A percentile compares a stretch with the other conserved stretches of the same genome.
These are phyloP conservation scores for Lentinula boryana DNA, from an alignment of 768 basidiomycete genomes.

Conservation along the genomic window DNA sequence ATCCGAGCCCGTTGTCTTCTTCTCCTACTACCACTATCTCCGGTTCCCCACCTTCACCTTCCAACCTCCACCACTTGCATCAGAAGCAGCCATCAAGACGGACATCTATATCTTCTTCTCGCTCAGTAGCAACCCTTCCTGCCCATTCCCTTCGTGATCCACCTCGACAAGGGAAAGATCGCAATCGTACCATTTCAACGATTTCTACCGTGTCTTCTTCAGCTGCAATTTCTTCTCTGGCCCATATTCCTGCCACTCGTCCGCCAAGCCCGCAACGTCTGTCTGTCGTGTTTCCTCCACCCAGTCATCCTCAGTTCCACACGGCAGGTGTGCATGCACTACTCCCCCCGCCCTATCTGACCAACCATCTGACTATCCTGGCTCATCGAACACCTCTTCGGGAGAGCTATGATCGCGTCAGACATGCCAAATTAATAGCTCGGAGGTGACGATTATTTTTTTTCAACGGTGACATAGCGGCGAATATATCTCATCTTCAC, in stretches of 20 bases:
- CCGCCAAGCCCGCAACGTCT: constrained; percentile 18
- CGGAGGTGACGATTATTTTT: not conserved
- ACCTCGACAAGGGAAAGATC: constrained; percentile 27
- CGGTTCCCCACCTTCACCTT: constrained; percentile 17
- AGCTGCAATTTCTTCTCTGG: constrained; percentile 51
- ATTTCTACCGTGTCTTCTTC: constrained; percentile 48
- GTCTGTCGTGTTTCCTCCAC: constrained; percentile 42
- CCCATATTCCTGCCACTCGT: constrained; percentile 43
- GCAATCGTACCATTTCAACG: constrained; percentile 52
- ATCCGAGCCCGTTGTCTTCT: constrained; percentile 19
- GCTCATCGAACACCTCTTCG: constrained; percentile 58
- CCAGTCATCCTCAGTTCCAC: constrained; percentile 6
- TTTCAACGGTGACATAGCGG: not conserved
- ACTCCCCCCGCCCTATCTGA: constrained; percentile 66
- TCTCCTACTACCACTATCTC: constrained; percentile 9
- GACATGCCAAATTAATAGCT: constrained; percentile 40
- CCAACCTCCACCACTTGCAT: constrained; percentile 29
- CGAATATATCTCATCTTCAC: not conserved
- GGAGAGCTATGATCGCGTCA: constrained; percentile 66
- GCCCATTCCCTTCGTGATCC: constrained; percentile 27
- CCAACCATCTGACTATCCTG: constrained; percentile 65
- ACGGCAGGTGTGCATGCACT: constrained; percentile 48
- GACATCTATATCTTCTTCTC: constrained; percentile 52
- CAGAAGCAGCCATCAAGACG: constrained; percentile 32
- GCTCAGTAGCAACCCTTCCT: constrained; percentile 56